phyloP scores from a whole-genome alignment of 2,329 filamentous ascomycete genomes.

The Dothistroma septosporum region DNA sequence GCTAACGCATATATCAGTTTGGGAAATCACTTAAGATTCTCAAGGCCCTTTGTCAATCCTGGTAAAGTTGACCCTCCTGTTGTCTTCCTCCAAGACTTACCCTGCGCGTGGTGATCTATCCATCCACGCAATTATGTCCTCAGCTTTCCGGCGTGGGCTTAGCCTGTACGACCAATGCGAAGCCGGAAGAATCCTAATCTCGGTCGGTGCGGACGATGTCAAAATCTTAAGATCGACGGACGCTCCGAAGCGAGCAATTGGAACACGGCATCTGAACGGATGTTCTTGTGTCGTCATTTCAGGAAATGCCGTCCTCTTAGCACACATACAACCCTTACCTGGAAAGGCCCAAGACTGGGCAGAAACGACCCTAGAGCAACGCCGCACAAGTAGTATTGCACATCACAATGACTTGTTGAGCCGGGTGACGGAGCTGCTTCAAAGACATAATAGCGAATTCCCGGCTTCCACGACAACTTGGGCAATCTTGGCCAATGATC shows the following conservation, averaged over 20 bases:
- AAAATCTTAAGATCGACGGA: background rate
- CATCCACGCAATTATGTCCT: background rate
- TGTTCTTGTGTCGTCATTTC: background rate
- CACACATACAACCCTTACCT: background rate
- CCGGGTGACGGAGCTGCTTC: background rate
- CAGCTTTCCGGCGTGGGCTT: background rate
- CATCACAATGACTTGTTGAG: background rate
- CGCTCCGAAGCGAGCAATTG: background rate
- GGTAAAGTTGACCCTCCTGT: no score
- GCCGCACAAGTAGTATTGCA: background rate
- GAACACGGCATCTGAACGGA: background rate
- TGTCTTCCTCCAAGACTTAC: no score
- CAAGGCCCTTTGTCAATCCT: no score
- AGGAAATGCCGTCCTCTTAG: background rate
- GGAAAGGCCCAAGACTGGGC: background rate
- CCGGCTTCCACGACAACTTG: background rate
- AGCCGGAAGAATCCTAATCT: background rate
- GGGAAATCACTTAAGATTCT: no score
- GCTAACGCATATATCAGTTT: no score
- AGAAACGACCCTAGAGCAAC: background rate
- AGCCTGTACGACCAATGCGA: background rate
- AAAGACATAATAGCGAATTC: background rate
- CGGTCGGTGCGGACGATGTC: background rate
- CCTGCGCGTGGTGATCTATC: background rate
- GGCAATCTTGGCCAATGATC: background rate